Percentiles rank a stretch among this genome's conserved stretches.
Evolutionary conservation across 495 filamentous ascomycete species (phyloP).

Genomic region (Cercophora newfieldiana): DNA sequence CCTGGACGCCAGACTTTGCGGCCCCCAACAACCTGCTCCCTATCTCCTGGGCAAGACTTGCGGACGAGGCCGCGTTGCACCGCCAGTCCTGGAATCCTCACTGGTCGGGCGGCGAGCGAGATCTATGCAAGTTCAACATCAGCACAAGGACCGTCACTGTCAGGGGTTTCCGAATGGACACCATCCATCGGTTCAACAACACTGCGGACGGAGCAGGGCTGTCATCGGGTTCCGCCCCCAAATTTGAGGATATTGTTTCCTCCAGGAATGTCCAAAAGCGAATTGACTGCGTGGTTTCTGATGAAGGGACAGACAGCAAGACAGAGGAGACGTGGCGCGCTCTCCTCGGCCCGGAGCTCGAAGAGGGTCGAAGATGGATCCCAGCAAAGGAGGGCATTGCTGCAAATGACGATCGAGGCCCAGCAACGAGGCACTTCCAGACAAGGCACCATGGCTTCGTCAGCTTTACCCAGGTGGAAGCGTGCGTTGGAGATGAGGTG

Average conservation of each 20-base stretch:
- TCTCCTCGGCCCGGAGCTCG: not conserved
- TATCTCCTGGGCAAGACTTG: not conserved
- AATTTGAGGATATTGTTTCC: not conserved
- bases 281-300: not conserved
- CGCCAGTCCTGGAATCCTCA: not conserved
- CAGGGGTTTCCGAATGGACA: not conserved
- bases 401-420: not conserved
- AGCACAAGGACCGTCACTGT: not conserved
- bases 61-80: not conserved
- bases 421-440: not conserved
- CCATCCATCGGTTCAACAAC: not conserved
- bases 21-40: not conserved
- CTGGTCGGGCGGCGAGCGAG: not conserved
- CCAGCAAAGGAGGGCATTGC: not conserved
- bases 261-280: not conserved
- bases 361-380: not conserved
- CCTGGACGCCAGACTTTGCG: slow-evolving; percentile 1
- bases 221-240: not conserved
- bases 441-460: not conserved
- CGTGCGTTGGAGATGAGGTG: not conserved
- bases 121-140: not conserved
- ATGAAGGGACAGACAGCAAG: not conserved
- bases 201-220: not conserved
- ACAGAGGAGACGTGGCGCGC: not conserved
- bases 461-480: not conserved